Conservation (phyloP, 2,329 filamentous ascomycete species). For the Alternaria arbusti region DNA sequence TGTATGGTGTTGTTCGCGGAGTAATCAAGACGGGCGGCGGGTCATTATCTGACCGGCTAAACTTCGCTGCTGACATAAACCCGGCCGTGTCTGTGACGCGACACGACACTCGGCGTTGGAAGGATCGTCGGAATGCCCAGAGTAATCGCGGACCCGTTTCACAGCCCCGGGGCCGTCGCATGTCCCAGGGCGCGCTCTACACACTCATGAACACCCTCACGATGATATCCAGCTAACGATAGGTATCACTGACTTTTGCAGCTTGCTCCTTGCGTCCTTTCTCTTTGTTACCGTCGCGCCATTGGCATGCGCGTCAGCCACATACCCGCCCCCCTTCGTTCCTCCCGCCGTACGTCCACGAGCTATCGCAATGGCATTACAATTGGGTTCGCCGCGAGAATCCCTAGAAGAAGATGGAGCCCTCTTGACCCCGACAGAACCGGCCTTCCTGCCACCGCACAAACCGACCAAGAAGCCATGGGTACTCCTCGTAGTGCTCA, state of each 20-base stretch:
- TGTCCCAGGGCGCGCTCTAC: not conserved
- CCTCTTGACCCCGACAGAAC: slow-evolving; percentile 22
- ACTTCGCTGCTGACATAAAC: slow-evolving; percentile 7
- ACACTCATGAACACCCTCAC: not conserved
- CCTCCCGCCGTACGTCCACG: not conserved
- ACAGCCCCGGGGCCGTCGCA: not conserved
- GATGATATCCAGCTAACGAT: not conserved
- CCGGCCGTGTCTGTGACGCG: not conserved
- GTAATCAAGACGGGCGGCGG: not conserved
- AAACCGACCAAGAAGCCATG: slow-evolving; percentile 37
- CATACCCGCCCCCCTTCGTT: not conserved
- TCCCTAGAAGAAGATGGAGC: slow-evolving; percentile 27
- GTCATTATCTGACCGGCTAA: not conserved
- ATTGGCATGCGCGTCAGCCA: not conserved
- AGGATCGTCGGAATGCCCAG: not conserved
- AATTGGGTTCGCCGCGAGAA: slow-evolving; percentile 7
- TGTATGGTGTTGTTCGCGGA: not conserved
- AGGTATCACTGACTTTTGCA: not conserved
- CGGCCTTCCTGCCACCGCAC: not conserved
- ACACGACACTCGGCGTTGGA: not conserved
- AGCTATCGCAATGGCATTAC: slow-evolving; percentile 13
- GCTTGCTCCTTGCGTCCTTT: not conserved
- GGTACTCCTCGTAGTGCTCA: slow-evolving; percentile 41
- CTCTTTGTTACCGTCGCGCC: not conserved
- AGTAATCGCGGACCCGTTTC: not conserved